Percentiles rank a stretch among this genome's conserved stretches.
These are phyloP conservation scores for Amoebophrya sp. DNA, from an alignment of 169 alveolate species.

Conservation along the genomic window DNA sequence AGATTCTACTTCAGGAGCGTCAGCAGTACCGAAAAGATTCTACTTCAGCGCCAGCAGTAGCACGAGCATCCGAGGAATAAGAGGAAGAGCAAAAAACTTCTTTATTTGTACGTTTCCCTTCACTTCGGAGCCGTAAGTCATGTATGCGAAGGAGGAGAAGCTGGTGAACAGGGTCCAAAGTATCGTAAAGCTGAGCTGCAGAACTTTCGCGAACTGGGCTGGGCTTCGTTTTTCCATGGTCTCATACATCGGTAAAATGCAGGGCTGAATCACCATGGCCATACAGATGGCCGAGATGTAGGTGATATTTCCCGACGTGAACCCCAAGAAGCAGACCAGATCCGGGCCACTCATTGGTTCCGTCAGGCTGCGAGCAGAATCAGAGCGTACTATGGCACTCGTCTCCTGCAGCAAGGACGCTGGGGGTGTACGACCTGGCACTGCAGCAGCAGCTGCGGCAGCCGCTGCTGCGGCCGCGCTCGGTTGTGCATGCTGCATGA, in stretches of 20 bases:
- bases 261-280: constrained; percentile 13
- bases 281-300: not conserved
- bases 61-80: too few relatives aligned
- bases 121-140: not conserved
- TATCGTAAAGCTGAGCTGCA: not conserved
- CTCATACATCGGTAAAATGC: constrained; percentile 2
- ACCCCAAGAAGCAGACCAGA: not conserved
- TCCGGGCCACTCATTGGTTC: not conserved
- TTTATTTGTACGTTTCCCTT: constrained; percentile 6
- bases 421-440: too few relatives aligned
- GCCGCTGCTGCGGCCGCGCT: too few relatives aligned
- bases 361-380: too few relatives aligned
- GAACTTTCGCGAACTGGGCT: not conserved
- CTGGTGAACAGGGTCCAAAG: not conserved
- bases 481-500: too few relatives aligned
- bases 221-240: not conserved
- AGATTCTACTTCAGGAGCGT: too few relatives aligned
- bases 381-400: too few relatives aligned
- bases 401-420: too few relatives aligned
- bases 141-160: not conserved
- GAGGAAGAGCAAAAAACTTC: too few relatives aligned
- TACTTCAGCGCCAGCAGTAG: too few relatives aligned
- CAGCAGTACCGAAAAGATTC: too few relatives aligned
- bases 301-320: not conserved
- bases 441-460: too few relatives aligned